These are phyloP conservation scores for Globisporangium cylindrosporum DNA, from an alignment of 352 stramenopile genomes.

Conservation along the genomic window DNA sequence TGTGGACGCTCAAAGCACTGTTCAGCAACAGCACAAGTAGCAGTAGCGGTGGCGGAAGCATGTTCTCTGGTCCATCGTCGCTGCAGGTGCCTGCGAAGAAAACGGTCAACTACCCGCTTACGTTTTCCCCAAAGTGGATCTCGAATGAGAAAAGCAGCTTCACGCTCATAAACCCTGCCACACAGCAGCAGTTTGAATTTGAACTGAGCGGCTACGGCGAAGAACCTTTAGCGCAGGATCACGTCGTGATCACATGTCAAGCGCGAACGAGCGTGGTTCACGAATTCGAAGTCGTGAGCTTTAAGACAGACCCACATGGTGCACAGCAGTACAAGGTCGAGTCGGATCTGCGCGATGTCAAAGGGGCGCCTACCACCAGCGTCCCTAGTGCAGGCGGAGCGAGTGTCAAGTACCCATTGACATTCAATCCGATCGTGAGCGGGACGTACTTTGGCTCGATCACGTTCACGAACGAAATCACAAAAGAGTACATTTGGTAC, in stretches of 20 bases:
- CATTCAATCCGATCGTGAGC: conserved; percentile 85
- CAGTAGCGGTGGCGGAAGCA: conserved; percentile 19
- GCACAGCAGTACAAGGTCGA: conserved; percentile 82
- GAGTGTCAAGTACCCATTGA: conserved; percentile 72
- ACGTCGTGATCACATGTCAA: conserved; percentile 82
- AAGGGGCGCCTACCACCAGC: conserved; percentile 49
- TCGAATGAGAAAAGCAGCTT: conserved; percentile 71
- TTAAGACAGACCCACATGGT: conserved; percentile 36
- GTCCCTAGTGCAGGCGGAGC: conserved; percentile 30
- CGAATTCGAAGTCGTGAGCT: conserved; percentile 73
- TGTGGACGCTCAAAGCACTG: conserved; percentile 77
- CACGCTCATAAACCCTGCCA: conserved; percentile 74
- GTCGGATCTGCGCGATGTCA: conserved; percentile 90
- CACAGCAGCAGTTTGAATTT: conserved; percentile 89
- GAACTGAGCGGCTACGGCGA: conserved; percentile 81
- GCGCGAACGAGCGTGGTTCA: conserved; percentile 82
- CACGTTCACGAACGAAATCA: conserved; percentile 87
- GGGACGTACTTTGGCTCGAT: conserved; percentile 92
- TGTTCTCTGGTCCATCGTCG: conserved; percentile 69
- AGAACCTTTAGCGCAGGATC: conserved; percentile 89
- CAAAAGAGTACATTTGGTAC: conserved; percentile 91
- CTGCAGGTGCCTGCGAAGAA: conserved; percentile 76
- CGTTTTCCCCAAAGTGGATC: conserved; percentile 83
- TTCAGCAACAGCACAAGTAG: conserved; percentile 32
- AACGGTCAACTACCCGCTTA: conserved; percentile 68